A percentile compares a stretch with the other conserved stretches of the same genome.
Conservation (phyloP, 1,139 yeast genomes). For the Taphrina wiesneri region DNA sequence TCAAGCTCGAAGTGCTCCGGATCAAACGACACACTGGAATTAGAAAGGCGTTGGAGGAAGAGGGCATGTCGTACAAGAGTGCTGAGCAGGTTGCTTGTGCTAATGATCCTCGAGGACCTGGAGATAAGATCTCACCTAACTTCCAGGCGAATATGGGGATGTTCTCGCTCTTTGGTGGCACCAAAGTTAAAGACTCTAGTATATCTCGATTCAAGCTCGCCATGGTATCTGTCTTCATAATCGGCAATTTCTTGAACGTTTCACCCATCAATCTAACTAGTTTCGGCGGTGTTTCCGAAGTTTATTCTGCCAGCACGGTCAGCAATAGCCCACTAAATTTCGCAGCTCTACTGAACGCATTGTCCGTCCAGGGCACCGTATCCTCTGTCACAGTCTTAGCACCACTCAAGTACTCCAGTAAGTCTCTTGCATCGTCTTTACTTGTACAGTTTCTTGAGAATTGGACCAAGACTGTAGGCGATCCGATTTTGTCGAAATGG, state of each 20-base stretch:
- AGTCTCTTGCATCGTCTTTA: slow-evolving; percentile 67
- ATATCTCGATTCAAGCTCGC: slow-evolving; percentile 48
- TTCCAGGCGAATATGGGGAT: slow-evolving; percentile 32
- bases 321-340: slow-evolving; percentile 20
- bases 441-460: slow-evolving; percentile 56
- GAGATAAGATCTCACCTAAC: slow-evolving; percentile 20
- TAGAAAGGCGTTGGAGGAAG: slow-evolving; percentile 85
- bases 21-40: slow-evolving; percentile 83
- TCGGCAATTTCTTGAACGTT: slow-evolving; percentile 70
- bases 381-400: slow-evolving; percentile 56
- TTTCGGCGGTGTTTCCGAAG: slow-evolving; percentile 13
- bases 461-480: slow-evolving; percentile 74
- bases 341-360: slow-evolving; percentile 28
- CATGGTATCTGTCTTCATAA: slow-evolving; percentile 67
- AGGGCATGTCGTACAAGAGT: slow-evolving; percentile 73
- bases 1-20: slow-evolving; percentile 85
- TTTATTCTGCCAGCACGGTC: slow-evolving; percentile 44
- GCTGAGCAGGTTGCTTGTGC: slow-evolving; percentile 61
- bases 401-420: slow-evolving; percentile 67
- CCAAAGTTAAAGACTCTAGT: slow-evolving; percentile 41
- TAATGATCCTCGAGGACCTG: slow-evolving; percentile 34
- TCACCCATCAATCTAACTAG: slow-evolving; percentile 39
- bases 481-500: slow-evolving; percentile 76
- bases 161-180: slow-evolving; percentile 38
- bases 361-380: slow-evolving; percentile 46